Base-by-base conservation (phyloP, 768 basidiomycete genomes). In the Boletus rex-veris region DNA sequence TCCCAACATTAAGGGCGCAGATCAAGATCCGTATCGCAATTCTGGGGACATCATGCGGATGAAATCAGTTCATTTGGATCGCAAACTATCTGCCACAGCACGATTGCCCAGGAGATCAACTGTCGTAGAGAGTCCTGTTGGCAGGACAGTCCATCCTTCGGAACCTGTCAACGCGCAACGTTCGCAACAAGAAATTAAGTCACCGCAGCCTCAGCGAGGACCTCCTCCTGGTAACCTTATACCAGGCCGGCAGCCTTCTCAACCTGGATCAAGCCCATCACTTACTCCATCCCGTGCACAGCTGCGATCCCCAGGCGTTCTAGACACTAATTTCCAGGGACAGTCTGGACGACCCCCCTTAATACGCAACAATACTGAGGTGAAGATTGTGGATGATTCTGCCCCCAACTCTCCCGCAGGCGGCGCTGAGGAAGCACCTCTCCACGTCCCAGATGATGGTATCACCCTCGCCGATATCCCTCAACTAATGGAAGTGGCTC, bases 381-480 rank as follows among this genome's bases (percentile, higher is more conserved):
- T 96, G 18, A 87, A 84, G 79, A 94, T 96, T 59, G 83, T 95
- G 41, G 92, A 92, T 59, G 92, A 94, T 36, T 82, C 82, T 47
- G 80, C 75, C 40, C 84, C 88, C 7, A 84, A 82, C 57, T 88
- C 89, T 33, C 89, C 88, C 18, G 79, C 85, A 5, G 77, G 74
- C 11, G 79, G 73, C 5, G 62, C 61, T 33, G 79, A 78, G 45
- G 77, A 80, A n/a, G 67, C 69, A 26, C 63, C 68, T 7, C 45
- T 62, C 18, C 70, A 69, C 30, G 68, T 65, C 42, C 77, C 78
- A 24, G 92, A 93, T 52, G 91, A 95, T 52, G 88, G 88, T 5
- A 85, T 98, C 62, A 96, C 94, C 0, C 80, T 98, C 14, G 92
- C 92, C 9, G 97, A 98, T 71, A 91, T 98, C 48, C 93, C 95